Percentiles rank a stretch among this genome's conserved stretches.
These are phyloP conservation scores for Alectoria sarmentosa DNA, from an alignment of 495 filamentous ascomycete genomes.

Conservation along the genomic window DNA sequence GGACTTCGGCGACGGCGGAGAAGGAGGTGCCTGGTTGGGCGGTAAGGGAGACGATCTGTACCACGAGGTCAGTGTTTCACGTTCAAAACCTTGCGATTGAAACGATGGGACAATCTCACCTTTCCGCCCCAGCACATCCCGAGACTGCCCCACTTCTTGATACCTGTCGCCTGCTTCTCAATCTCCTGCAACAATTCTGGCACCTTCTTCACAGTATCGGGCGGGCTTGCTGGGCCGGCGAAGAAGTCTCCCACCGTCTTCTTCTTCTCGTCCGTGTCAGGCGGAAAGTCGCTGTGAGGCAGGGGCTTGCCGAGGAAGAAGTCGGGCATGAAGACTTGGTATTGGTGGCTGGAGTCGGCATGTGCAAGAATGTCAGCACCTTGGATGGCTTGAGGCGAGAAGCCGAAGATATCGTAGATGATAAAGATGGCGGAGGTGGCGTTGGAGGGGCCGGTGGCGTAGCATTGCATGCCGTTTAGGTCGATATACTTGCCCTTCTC, in stretches of 20 bases:
- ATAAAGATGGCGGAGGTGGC: conserved; percentile 49
- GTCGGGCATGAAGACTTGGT: conserved; percentile 52
- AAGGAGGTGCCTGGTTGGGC: conserved; percentile 54
- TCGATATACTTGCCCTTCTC: conserved; percentile 55
- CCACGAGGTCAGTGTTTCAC: conserved; percentile 34
- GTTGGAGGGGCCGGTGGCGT: conserved; percentile 45
- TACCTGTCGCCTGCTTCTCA: conserved; percentile 38
- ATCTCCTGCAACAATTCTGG: conserved; percentile 54
- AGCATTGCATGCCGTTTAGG: conserved; percentile 54
- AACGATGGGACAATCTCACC: conserved; percentile 33
- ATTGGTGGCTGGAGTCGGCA: conserved; percentile 41
- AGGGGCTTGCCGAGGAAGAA: conserved; percentile 48
- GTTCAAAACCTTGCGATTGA: neutral
- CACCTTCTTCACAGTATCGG: conserved; percentile 55
- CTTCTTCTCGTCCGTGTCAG: conserved; percentile 73
- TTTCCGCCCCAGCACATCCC: conserved; percentile 97
- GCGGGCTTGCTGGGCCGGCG: conserved; percentile 56
- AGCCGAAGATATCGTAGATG: conserved; percentile 53
- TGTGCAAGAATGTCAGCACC: conserved; percentile 51
- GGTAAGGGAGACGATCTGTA: conserved; percentile 53
- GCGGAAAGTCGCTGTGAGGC: conserved; percentile 55
- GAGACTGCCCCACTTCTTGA: conserved; percentile 77
- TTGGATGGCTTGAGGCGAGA: conserved; percentile 48
- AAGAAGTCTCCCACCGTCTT: conserved; percentile 73
- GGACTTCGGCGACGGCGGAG: conserved; percentile 59